Base-by-base conservation (phyloP, 148 eudicot genomes). In the Talinum fruticosum region DNA sequence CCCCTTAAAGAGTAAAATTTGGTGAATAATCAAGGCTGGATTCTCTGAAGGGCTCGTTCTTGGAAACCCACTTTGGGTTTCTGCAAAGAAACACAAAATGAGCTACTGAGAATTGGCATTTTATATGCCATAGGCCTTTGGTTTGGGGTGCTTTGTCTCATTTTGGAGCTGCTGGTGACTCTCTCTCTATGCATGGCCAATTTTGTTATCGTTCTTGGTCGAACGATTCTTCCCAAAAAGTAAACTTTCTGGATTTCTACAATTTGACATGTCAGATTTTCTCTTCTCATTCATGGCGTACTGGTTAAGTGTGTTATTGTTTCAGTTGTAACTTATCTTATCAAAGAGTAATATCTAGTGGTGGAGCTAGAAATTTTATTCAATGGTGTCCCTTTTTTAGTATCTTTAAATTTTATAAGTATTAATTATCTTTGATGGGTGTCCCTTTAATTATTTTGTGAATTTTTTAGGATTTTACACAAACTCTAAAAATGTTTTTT, bases 41-140 rank as follows among this genome's bases (percentile, higher is more conserved):
- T 34, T 66, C 70, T 66, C 70, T 14, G 37, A 66, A 66, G 37
- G 70, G 70, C 70, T 66, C 5, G 70, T 66, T 66, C 38, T 33
- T 19, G 24, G 70, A 34, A 66, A 66, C 41, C 70, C 37, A 1
- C 19, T 66, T 2, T 21, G 37, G 70, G 37, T 66, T 66, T 66
- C 24, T 66, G 10, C 24, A 16, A 66, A 66, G 70, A 32, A 66
- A 66, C 70, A 66, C 70, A 34, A 66, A 66, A 66, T 66, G 41
- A 66, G 70, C 24, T 41, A 66, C 8, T 66, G 70, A 66, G 70
- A 34, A 66, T 66, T 66, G 70, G 70, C 24, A 66, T 66, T 12
- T 66, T 66, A 3, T 66, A 19, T 65, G 69, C 41, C 70, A 66
- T 66, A 66, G 70, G 70, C 70, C 70, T 66, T 66, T 66, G 70